Evolutionary conservation across 2,329 filamentous ascomycete species (phyloP).

Genomic region (Fusarium oxysporum): DNA sequence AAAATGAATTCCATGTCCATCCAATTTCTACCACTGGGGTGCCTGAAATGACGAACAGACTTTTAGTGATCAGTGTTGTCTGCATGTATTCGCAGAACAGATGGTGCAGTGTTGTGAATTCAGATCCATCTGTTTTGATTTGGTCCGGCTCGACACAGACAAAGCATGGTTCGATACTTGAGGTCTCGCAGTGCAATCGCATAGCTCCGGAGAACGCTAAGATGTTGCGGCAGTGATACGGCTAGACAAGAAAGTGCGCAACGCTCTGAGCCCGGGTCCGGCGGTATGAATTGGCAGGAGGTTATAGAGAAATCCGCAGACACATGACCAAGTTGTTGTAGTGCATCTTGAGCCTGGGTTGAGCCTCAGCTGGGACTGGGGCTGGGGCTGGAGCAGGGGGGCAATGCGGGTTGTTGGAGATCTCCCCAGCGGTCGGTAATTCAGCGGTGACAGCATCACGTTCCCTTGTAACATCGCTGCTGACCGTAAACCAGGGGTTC

Average conservation of each 20-base stretch:
- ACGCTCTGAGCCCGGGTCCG: not conserved
- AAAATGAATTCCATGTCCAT: not conserved
- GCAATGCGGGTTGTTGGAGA: slow-evolving; percentile 23
- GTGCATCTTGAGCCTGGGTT: not conserved
- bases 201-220: slow-evolving; percentile 16
- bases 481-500: slow-evolving; percentile 25
- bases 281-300: slow-evolving; percentile 2
- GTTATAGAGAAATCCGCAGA: not conserved
- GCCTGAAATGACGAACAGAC: not conserved
- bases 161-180: not conserved
- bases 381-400: slow-evolving; percentile 4
- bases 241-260: not conserved
- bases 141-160: slow-evolving; percentile 1
- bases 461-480: slow-evolving; percentile 13
- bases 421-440: slow-evolving; percentile 15
- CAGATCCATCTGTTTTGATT: not conserved
- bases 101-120: not conserved
- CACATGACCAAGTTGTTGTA: not conserved
- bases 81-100: not conserved
- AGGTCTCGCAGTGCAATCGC: slow-evolving; percentile 7
- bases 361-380: slow-evolving; percentile 19
- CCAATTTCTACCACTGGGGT: not conserved
- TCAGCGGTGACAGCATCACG: slow-evolving; percentile 19
- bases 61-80: not conserved
- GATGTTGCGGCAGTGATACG: not conserved